Conservation (phyloP, 2,329 filamentous ascomycete genomes). For the Fusarium torulosum region DNA sequence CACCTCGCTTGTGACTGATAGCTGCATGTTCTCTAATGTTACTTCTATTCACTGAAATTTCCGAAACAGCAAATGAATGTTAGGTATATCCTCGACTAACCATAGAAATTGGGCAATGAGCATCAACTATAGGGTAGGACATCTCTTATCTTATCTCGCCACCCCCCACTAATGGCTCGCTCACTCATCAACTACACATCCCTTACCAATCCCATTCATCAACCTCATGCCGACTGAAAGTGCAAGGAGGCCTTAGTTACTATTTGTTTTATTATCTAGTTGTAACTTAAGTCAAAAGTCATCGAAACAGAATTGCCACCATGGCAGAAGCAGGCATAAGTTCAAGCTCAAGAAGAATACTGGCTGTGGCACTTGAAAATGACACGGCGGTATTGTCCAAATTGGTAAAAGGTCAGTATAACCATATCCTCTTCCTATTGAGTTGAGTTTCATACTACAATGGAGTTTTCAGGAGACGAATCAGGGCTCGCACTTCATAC, state of each 20-base stretch:
- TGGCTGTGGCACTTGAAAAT: constrained; percentile 67
- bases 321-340: constrained; percentile 42
- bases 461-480: no score
- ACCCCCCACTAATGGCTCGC: constrained; percentile 15
- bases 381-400: constrained; percentile 61
- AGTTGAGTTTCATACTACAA: background rate
- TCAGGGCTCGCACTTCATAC: background rate
- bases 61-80: no score
- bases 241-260: background rate
- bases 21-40: no score
- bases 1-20: no score
- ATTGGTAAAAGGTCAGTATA: constrained; percentile 65
- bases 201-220: constrained; percentile 35
- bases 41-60: no score
- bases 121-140: constrained; percentile 5
- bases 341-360: constrained; percentile 60
- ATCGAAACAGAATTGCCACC: background rate
- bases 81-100: no score
- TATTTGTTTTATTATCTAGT: no score
- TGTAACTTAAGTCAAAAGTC: fast-evolving
- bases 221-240: constrained; percentile 6
- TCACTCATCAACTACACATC: constrained; percentile 40
- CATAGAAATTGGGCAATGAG: background rate
- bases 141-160: constrained; percentile 37
- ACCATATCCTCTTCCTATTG: background rate